phyloP scores from a whole-genome alignment of 2,329 filamentous ascomycete species.

The Pseudovirgaria hyperparasitica region DNA sequence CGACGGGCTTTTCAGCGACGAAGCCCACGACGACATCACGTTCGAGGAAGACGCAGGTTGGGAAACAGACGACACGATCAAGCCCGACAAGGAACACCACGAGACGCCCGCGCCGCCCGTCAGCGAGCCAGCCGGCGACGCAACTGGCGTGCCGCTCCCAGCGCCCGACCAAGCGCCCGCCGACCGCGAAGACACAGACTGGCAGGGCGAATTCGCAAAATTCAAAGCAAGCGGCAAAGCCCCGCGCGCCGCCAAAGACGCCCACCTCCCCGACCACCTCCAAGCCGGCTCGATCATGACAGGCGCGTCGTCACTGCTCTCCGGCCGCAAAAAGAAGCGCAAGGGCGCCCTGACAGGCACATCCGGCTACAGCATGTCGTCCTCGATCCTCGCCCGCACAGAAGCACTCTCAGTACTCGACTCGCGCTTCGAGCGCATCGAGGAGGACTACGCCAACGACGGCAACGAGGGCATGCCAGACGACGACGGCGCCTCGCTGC shows the following conservation, averaged over 20 bases:
- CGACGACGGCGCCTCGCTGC: conserved; percentile 35
- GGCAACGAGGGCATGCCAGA: conserved; percentile 21
- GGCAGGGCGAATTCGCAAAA: conserved; percentile 85
- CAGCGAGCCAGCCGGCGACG: conserved; percentile 38
- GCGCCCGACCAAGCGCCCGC: conserved; percentile 20
- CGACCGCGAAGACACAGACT: conserved; percentile 41
- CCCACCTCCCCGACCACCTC: conserved; percentile 46
- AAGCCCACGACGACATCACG: conserved; percentile 23
- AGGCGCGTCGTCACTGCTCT: conserved; percentile 52
- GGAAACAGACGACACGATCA: conserved; percentile 85
- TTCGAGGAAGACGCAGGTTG: conserved; percentile 65
- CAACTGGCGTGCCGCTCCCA: conserved; percentile 13
- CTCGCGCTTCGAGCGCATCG: conserved; percentile 78
- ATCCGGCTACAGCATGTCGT: conserved; percentile 84
- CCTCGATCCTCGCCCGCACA: conserved; percentile 73
- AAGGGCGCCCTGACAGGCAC: conserved; percentile 86
- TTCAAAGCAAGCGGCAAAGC: conserved; percentile 68
- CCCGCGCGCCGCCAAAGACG: conserved; percentile 24
- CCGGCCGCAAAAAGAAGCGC: conserved; percentile 75
- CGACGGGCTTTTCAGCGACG: conserved; percentile 37
- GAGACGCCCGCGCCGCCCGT: conserved; percentile 23
- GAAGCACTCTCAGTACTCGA: conserved; percentile 79
- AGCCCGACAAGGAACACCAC: conserved; percentile 37
- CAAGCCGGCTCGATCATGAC: conserved; percentile 63
- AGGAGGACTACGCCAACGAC: conserved; percentile 63